Evolutionary conservation across 768 basidiomycete species (phyloP), one percentile per base, ranked within the genome.

Genomic region (Lactifluus echinatus): DNA sequence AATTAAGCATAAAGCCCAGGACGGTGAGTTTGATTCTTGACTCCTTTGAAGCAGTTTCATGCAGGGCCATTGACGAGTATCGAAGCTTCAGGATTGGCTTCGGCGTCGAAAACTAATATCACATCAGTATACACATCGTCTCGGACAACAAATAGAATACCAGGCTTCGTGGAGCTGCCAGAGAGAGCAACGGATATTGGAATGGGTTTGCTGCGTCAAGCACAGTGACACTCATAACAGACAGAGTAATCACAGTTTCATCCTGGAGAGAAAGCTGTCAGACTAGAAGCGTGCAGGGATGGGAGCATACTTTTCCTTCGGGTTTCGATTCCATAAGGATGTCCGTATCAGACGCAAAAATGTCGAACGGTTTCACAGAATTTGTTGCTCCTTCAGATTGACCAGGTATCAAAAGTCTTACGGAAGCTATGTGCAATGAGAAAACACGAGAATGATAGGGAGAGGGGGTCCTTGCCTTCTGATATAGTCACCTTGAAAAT

Each of bases 1-100:
- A 61, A 55, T 78, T 80, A 61, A 78, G 79, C 0, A 82, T 87
- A 58, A 89, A 79, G 19, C 83, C 84, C 57, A 74, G 79, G 15
- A 89, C 64, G 8, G 79, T 77, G 17, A 89, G 58, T 58, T 81
- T 82, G 59, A 95, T 69, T 53, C 77, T 77, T 1, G 89, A 90
- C 68, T 93, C 88, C 72, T 95, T 94, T n/a, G 79, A 75, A 1
- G 73, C 75, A 0, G 83, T 79, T 54, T 77, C 81, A 2, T 83
- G 77, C 12, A 84, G 73, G 2, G 76, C 70, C 2, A 82, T 66
- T 0, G 93, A 92, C 10, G 76, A 76, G 65, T 93, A 82, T n/a
- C 79, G 76, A 17, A 87, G 68, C 56, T 84, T 82, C 46, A 89
- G 49, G 23, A 83, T 67, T 2, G 84, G 76, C 50, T 72, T 77